Percentiles rank a stretch among this genome's conserved stretches.
These are phyloP conservation scores for Penicillium thymicola DNA, from an alignment of 2,329 filamentous ascomycete species.

Conservation along the genomic window DNA sequence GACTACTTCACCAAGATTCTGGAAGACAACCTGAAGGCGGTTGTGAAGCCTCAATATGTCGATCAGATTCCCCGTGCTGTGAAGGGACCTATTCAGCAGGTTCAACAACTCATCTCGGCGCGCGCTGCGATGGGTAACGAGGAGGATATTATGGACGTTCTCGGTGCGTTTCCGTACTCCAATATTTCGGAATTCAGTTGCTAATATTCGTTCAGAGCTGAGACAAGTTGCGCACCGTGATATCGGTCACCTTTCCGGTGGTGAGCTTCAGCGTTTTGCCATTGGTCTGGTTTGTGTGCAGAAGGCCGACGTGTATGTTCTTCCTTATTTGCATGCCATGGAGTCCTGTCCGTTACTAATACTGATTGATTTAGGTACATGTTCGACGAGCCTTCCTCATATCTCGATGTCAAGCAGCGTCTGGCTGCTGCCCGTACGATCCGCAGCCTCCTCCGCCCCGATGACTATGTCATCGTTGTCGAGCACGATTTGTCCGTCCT, in stretches of 20 bases:
- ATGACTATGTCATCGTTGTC: constrained; percentile 97
- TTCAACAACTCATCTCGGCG: constrained; percentile 72
- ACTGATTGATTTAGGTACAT: constrained; percentile 64
- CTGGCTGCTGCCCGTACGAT: constrained; percentile 88
- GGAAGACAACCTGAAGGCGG: constrained; percentile 94
- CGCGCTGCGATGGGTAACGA: constrained; percentile 75
- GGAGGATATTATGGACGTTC: constrained; percentile 74
- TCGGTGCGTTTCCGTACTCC: constrained; percentile 51
- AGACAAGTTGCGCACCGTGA: constrained; percentile 90
- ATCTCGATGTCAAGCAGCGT: constrained; percentile 99
- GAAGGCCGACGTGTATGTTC: constrained; percentile 76
- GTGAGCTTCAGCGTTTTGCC: constrained; percentile 96
- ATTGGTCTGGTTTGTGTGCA: constrained; percentile 95
- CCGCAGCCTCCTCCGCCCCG: constrained; percentile 78
- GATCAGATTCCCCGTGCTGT: constrained; percentile 96
- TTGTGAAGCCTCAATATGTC: constrained; percentile 99
- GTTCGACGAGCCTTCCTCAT: constrained; percentile 99
- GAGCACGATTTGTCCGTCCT: constrained; percentile 99
- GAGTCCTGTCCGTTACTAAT: constrained; percentile 12
- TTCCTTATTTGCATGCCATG: neutral
- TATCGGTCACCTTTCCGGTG: constrained; percentile 85
- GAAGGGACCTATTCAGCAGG: constrained; percentile 73
- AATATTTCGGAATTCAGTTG: neutral
- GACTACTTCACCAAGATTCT: constrained; percentile 99
- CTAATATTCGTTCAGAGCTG: constrained; percentile 58